These are phyloP conservation scores for Clonostachys solani DNA, from an alignment of 2,329 filamentous ascomycete genomes.

Conservation along the genomic window DNA sequence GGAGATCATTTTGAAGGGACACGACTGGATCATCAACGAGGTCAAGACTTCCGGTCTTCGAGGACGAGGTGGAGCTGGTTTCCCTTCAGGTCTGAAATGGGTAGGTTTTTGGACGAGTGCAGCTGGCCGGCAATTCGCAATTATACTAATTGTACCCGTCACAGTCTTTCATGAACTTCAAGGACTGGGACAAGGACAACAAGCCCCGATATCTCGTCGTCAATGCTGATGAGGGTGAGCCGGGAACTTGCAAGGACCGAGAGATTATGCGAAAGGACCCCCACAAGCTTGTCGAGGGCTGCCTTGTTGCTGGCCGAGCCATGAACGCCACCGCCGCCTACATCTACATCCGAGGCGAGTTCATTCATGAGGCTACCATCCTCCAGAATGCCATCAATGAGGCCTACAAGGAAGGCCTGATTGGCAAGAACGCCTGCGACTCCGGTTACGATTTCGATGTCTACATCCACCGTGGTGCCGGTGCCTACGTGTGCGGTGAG, in stretches of 20 bases:
- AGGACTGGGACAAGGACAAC: conserved; percentile 97
- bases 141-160: conserved; percentile 7
- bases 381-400: conserved; percentile 96
- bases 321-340: conserved; percentile 99
- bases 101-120: conserved; percentile 47
- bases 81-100: conserved; percentile 99
- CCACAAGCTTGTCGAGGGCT: conserved; percentile 97
- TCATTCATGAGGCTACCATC: conserved; percentile 91
- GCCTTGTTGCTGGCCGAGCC: conserved; percentile 88
- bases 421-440: conserved; percentile 97
- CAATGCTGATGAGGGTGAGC: conserved; percentile 98
- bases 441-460: conserved; percentile 98
- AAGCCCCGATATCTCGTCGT: conserved; percentile 96
- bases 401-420: conserved; percentile 88
- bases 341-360: conserved; percentile 99
- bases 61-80: conserved; percentile 94
- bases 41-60: conserved; percentile 94
- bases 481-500: conserved; percentile 96
- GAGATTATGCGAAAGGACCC: conserved; percentile 99
- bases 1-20: conserved; percentile 93
- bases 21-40: conserved; percentile 98
- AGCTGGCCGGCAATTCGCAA: conserved; percentile 2
- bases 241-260: conserved; percentile 98
- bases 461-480: conserved; percentile 92
- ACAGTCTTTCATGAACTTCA: conserved; percentile 99